Percentiles rank a stretch among this genome's conserved stretches.
Evolutionary conservation across 768 basidiomycete genomes (phyloP).

Genomic region (Collybia nuda): DNA sequence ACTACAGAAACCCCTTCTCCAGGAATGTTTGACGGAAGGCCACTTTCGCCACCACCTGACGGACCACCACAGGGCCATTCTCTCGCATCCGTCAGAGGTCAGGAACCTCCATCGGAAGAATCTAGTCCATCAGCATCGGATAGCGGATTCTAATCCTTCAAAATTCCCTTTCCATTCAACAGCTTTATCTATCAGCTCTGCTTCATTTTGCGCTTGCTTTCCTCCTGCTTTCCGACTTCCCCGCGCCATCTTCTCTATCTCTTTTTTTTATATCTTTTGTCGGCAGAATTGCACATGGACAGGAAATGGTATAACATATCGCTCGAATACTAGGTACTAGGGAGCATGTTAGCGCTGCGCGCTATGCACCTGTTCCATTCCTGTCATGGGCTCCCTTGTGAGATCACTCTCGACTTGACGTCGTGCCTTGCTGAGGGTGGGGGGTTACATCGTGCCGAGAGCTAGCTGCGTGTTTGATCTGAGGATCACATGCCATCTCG

Average conservation of each 20-base stretch:
- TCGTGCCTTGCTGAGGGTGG: conserved; percentile 18
- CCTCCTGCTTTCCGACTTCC: conserved; percentile 10
- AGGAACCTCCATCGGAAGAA: conserved; percentile 62
- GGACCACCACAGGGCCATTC: conserved; percentile 42
- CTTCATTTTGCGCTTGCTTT: conserved; percentile 11
- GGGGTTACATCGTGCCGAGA: conserved; percentile 16
- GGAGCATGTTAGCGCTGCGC: conserved; percentile 19
- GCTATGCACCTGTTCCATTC: conserved; percentile 18
- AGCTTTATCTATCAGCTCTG: conserved; percentile 1
- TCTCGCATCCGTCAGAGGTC: conserved; percentile 56
- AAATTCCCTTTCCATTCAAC: conserved; percentile 1
- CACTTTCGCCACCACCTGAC: conserved; percentile 68
- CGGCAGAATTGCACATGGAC: conserved; percentile 21
- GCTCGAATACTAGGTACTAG: conserved; percentile 17
- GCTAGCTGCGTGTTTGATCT: conserved; percentile 24
- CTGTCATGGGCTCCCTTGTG: conserved; percentile 15
- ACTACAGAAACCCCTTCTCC: conserved; percentile 58
- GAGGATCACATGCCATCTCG: conserved; percentile 33
- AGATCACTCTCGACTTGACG: conserved; percentile 27
- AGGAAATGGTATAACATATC: conserved; percentile 27
- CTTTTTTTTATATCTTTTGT: conserved; percentile 25
- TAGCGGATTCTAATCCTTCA: conserved; percentile 38
- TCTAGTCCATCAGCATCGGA: conserved; percentile 57
- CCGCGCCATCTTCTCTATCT: conserved; percentile 27
- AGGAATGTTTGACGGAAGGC: conserved; percentile 46